Percentiles rank a stretch among this genome's conserved stretches.
Evolutionary conservation across 371 early-diverging fungal genomes (phyloP).

Genomic region (Quaeritorhiza haematococci): DNA sequence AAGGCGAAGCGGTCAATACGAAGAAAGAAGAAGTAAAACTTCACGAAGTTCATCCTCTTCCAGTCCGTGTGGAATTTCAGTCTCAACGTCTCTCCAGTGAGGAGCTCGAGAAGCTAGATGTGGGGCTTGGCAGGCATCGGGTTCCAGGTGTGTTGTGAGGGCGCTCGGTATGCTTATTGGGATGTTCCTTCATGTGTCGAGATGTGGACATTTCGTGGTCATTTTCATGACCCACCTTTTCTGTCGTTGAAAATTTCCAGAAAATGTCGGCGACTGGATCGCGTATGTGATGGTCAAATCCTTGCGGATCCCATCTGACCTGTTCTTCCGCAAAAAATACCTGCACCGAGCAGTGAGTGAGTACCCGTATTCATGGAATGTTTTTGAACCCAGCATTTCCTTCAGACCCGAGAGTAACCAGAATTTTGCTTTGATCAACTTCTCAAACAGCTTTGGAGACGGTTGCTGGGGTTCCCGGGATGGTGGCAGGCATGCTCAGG

Average conservation of each 20-base stretch:
- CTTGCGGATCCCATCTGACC: not conserved
- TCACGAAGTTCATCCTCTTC: not conserved
- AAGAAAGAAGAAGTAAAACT: not conserved
- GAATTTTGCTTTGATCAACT: not conserved
- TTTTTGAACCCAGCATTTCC: too few species aligned
- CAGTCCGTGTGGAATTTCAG: not conserved
- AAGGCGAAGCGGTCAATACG: too few species aligned
- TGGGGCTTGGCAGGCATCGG: not conserved
- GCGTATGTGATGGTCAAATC: not conserved
- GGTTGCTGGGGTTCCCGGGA: constrained; percentile 75
- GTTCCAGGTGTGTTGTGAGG: not conserved
- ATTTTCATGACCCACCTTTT: not conserved
- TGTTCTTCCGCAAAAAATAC: constrained; percentile 1
- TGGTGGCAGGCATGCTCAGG: constrained; percentile 83
- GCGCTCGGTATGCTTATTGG: not conserved
- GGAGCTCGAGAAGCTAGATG: not conserved
- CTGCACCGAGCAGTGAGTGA: constrained; percentile 1
- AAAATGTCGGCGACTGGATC: not conserved
- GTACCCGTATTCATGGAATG: not conserved
- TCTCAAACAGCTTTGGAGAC: constrained; percentile 43
- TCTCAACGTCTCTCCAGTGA: not conserved
- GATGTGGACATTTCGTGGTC: not conserved
- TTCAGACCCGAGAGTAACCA: too few species aligned
- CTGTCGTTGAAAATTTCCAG: not conserved
- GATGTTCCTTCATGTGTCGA: not conserved